These are phyloP conservation scores for Pelargonium citronellum DNA, from an alignment of 441 rosid genomes.

Conservation along the genomic window DNA sequence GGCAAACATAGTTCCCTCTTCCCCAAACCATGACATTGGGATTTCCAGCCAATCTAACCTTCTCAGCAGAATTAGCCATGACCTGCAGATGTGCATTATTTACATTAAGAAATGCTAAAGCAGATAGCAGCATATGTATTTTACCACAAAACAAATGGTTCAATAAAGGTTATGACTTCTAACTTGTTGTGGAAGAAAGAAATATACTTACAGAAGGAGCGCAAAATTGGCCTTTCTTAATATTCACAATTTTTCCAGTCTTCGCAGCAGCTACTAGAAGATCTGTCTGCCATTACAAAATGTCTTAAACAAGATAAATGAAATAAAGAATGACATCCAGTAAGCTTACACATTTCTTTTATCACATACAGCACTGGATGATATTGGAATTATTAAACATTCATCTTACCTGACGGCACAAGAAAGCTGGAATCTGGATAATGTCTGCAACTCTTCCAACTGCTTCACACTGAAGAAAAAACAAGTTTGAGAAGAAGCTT, in stretches of 20 bases:
- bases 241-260: conserved; percentile 82
- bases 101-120: conserved; percentile 10
- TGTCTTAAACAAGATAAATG: conserved; percentile 10
- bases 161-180: conserved; percentile 1
- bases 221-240: conserved; percentile 89
- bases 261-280: conserved; percentile 87
- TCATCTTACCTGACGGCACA: conserved; percentile 75
- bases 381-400: conserved; percentile 8
- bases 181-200: conserved; percentile 10
- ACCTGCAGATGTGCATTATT: conserved; percentile 43
- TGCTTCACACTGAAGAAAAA: conserved; percentile 57
- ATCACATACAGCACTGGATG: conserved; percentile 12
- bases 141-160: conserved; percentile 14
- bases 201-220: conserved; percentile 65
- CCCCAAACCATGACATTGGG: conserved; percentile 89
- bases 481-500: conserved; percentile 16
- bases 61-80: conserved; percentile 79
- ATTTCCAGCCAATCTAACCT: conserved; percentile 78
- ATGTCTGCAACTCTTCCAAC: conserved; percentile 82
- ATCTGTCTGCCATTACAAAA: conserved; percentile 53
- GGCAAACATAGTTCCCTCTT: too few species aligned
- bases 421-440: conserved; percentile 91
- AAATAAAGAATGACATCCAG: background rate
- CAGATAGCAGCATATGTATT: background rate
- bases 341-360: background rate